These are phyloP conservation scores for Breynia disticha DNA, from an alignment of 441 rosid species.

Conservation along the genomic window DNA sequence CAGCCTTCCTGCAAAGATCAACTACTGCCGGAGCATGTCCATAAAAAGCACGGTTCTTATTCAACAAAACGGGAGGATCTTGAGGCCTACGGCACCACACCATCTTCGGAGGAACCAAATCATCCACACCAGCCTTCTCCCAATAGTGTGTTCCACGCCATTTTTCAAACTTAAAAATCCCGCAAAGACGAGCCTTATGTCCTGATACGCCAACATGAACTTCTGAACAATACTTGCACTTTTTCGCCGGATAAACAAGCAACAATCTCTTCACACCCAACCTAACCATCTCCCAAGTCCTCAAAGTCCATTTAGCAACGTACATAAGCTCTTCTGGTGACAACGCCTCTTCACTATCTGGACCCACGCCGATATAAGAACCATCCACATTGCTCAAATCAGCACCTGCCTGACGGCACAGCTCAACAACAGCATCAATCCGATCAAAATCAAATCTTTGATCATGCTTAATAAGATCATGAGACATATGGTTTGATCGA, in stretches of 20 bases:
- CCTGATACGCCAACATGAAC: slow-evolving; percentile 75
- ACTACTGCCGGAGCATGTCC: slow-evolving; percentile 84
- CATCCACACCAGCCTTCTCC: slow-evolving; percentile 61
- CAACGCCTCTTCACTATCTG: slow-evolving; percentile 21
- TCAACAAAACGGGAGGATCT: slow-evolving; percentile 57
- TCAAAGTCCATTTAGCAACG: slow-evolving; percentile 46
- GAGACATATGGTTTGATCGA: slow-evolving; percentile 48
- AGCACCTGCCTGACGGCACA: slow-evolving; percentile 80
- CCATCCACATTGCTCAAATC: slow-evolving; percentile 23
- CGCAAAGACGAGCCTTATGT: slow-evolving; percentile 67
- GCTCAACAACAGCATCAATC: slow-evolving; percentile 67
- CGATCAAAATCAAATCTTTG: slow-evolving; percentile 68
- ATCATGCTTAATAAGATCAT: slow-evolving; percentile 51
- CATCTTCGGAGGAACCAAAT: slow-evolving; percentile 64
- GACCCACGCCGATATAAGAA: slow-evolving; percentile 11
- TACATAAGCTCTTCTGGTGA: slow-evolving; percentile 29
- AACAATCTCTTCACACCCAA: slow-evolving; percentile 49
- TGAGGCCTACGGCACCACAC: slow-evolving; percentile 74
- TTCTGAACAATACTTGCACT: slow-evolving; percentile 66
- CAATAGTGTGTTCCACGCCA: slow-evolving; percentile 72
- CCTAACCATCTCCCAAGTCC: slow-evolving; percentile 67
- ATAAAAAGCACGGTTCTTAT: slow-evolving; percentile 55
- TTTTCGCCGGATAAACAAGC: slow-evolving; percentile 59
- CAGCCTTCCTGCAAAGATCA: slow-evolving; percentile 67
- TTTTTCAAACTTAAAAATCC: slow-evolving; percentile 66